These are phyloP conservation scores for Sporothrix luriei DNA, from an alignment of 2,329 filamentous ascomycete species.

Conservation along the genomic window DNA sequence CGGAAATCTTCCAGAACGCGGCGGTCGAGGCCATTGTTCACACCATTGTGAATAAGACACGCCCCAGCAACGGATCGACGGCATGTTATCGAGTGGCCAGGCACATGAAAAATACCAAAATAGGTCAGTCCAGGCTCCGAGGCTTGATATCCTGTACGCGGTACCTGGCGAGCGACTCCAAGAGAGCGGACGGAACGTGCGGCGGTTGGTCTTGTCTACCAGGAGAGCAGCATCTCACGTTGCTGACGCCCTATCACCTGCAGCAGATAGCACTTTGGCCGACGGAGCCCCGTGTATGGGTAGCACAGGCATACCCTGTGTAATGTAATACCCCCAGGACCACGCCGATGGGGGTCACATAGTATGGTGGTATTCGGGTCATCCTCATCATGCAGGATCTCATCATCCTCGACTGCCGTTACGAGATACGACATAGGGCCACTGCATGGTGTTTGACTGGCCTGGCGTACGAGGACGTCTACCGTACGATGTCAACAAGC, in stretches of 20 bases:
- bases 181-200: not conserved
- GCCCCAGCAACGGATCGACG: not conserved
- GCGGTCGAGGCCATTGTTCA: not conserved
- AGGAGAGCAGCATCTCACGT: constrained; percentile 7
- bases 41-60: not conserved
- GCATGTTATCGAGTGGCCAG: not conserved
- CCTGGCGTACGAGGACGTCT: not conserved
- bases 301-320: constrained; percentile 4
- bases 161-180: not conserved
- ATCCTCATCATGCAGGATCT: not conserved
- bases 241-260: constrained; percentile 12
- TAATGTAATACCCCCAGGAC: not conserved
- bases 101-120: constrained; percentile 4
- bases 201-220: not conserved
- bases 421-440: not conserved
- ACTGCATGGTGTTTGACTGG: not conserved
- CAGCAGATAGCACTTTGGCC: not conserved
- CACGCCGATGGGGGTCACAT: constrained; percentile 18
- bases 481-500: not conserved
- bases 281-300: not conserved
- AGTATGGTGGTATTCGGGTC: not conserved
- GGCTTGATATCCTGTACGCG: not conserved
- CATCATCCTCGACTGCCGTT: constrained; percentile 13
- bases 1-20: constrained; percentile 2
- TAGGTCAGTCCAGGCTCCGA: not conserved